phyloP scores from a whole-genome alignment of 306 rosid genomes.

The Sindora glabra region DNA sequence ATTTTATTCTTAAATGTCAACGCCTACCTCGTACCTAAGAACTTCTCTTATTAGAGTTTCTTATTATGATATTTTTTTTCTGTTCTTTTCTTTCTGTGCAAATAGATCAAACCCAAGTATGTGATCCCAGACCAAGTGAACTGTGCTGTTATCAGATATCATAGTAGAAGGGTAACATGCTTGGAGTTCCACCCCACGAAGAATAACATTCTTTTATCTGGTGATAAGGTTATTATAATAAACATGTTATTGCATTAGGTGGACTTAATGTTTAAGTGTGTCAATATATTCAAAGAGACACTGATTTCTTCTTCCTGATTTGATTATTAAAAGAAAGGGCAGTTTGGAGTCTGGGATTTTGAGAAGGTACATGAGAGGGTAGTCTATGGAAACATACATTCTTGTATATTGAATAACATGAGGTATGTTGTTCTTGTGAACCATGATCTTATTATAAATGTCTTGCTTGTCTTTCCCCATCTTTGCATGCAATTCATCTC shows the following conservation, averaged over 20 bases:
- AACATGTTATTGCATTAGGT: neutral
- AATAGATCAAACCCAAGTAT: slow-evolving; percentile 69
- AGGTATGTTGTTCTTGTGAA: slow-evolving; percentile 38
- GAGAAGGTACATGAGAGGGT: slow-evolving; percentile 68
- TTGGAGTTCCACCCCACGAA: slow-evolving; percentile 94
- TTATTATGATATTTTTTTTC: neutral
- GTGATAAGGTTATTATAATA: slow-evolving; percentile 64
- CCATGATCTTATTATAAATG: neutral
- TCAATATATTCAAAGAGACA: slow-evolving; percentile 6
- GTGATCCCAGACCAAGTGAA: slow-evolving; percentile 75
- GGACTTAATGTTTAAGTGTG: neutral
- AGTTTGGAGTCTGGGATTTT: slow-evolving; percentile 95
- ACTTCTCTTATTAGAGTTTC: neutral
- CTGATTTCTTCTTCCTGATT: slow-evolving; percentile 10
- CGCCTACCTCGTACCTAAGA: no score
- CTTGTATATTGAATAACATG: slow-evolving; percentile 77
- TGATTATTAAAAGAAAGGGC: slow-evolving; percentile 72
- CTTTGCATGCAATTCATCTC: neutral
- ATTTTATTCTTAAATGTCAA: no score
- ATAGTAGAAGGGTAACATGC: slow-evolving; percentile 76
- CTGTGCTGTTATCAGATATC: slow-evolving; percentile 89
- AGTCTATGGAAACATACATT: slow-evolving; percentile 78
- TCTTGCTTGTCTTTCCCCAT: neutral
- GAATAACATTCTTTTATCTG: slow-evolving; percentile 79
- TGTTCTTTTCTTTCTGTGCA: slow-evolving; percentile 1